These are phyloP conservation scores for Clarkia xantiana DNA, from an alignment of 345 rosid species.

Conservation along the genomic window DNA sequence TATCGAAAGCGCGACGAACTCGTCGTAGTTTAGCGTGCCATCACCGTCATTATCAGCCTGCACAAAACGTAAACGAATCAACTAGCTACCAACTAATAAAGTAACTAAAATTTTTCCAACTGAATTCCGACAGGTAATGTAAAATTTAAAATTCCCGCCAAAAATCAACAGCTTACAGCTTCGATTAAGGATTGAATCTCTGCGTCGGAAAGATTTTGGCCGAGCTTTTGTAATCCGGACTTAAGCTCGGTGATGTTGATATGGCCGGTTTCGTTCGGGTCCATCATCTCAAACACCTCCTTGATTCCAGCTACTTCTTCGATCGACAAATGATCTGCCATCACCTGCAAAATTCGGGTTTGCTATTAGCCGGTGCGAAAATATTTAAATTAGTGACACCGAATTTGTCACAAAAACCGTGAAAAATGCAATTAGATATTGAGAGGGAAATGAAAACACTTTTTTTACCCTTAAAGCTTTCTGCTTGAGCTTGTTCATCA, in stretches of 20 bases:
- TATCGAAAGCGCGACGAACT: slow-evolving; percentile 76
- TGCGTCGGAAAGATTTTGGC: slow-evolving; percentile 60
- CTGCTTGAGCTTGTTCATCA: slow-evolving; percentile 94
- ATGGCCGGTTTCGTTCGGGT: slow-evolving; percentile 52
- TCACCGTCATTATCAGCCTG: slow-evolving; percentile 94
- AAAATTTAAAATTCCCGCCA: not conserved
- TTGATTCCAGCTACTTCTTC: slow-evolving; percentile 94
- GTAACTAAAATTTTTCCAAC: too few species aligned
- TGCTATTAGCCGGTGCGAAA: too few species aligned
- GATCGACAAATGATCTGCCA: slow-evolving; percentile 83
- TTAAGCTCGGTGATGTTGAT: slow-evolving; percentile 71
- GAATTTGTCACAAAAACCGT: not conserved
- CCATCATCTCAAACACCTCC: slow-evolving; percentile 86
- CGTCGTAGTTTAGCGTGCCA: slow-evolving; percentile 59
- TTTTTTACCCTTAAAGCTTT: slow-evolving; percentile 60
- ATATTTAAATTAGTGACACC: too few species aligned
- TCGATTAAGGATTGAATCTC: slow-evolving; percentile 86
- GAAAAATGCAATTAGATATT: not conserved
- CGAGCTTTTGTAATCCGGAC: slow-evolving; percentile 60
- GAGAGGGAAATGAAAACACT: not conserved
- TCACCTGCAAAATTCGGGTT: slow-evolving; percentile 44
- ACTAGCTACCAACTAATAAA: too few species aligned
- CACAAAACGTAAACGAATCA: slow-evolving; percentile 9
- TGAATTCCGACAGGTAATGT: not conserved
- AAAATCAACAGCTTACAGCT: slow-evolving; percentile 45